phyloP scores from a whole-genome alignment of 73 alveolate genomes.

The Diophrys appendiculata region DNA sequence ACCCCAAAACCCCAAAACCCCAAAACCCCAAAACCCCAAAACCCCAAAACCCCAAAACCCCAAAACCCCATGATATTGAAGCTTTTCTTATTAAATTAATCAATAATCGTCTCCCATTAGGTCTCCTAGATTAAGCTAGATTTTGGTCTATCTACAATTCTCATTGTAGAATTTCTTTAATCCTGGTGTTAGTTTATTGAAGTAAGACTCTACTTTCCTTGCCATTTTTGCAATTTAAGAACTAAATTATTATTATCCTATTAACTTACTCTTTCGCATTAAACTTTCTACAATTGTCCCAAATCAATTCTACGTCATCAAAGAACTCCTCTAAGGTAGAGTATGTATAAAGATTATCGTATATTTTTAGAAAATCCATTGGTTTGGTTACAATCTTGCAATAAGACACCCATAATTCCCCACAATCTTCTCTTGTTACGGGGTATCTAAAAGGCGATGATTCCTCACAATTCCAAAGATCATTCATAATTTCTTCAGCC shows the following conservation, averaged over 20 bases:
- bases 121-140: not conserved
- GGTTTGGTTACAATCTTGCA: slow-evolving; percentile 43
- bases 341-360: too few relatives aligned
- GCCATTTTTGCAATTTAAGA: too few relatives aligned
- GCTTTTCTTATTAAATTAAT: not conserved
- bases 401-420: slow-evolving; percentile 29
- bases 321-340: too few relatives aligned
- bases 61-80: not conserved
- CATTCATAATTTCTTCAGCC: slow-evolving; percentile 41
- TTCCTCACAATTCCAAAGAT: slow-evolving; percentile 59
- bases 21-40: slow-evolving; percentile 26
- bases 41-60: slow-evolving; percentile 14
- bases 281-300: slow-evolving; percentile 6
- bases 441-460: slow-evolving; percentile 59
- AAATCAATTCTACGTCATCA: not conserved
- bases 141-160: not conserved
- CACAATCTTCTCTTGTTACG: slow-evolving; percentile 51
- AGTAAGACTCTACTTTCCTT: too few relatives aligned
- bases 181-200: too few relatives aligned
- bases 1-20: too few relatives aligned
- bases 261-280: too few relatives aligned
- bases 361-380: slow-evolving; percentile 57
- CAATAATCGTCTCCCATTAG: not conserved
- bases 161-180: too few relatives aligned
- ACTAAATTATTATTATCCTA: too few relatives aligned